Percentiles rank a stretch among this genome's conserved stretches.
Conservation (phyloP, 306 rosid genomes). For the Medicago ruthenica region DNA sequence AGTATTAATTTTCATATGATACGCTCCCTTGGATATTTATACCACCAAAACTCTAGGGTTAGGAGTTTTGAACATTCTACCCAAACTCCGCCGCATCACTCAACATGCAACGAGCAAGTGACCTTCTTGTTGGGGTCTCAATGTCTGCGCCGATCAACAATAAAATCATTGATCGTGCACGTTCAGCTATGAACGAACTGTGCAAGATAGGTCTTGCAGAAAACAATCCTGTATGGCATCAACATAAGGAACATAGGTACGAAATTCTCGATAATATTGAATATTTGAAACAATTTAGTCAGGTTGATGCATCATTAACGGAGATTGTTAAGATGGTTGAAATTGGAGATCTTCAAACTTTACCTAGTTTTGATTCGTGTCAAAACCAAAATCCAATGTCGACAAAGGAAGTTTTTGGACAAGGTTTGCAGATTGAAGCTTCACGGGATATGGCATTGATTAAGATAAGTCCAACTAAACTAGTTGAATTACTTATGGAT, state of each 20-base stretch:
- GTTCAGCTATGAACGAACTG: slow-evolving; percentile 52
- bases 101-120: slow-evolving; percentile 49
- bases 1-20: too few species aligned
- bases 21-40: background rate
- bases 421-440: slow-evolving; percentile 45
- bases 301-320: slow-evolving; percentile 39
- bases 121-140: slow-evolving; percentile 51
- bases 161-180: slow-evolving; percentile 39
- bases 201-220: slow-evolving; percentile 31
- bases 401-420: background rate
- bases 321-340: slow-evolving; percentile 56
- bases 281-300: slow-evolving; percentile 49
- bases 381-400: background rate
- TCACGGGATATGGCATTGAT: slow-evolving; percentile 50
- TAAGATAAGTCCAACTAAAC: slow-evolving; percentile 32
- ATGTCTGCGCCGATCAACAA: slow-evolving; percentile 32
- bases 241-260: background rate
- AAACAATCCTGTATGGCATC: slow-evolving; percentile 53
- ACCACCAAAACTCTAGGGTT: background rate
- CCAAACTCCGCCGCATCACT: background rate
- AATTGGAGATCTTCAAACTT: slow-evolving; percentile 47
- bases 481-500: slow-evolving; percentile 67
- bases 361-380: slow-evolving; percentile 37
- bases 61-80: background rate
- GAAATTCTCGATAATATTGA: slow-evolving; percentile 47